These are phyloP conservation scores for Linnemannia exigua DNA, from an alignment of 192 early-diverging fungal species.

Conservation along the genomic window DNA sequence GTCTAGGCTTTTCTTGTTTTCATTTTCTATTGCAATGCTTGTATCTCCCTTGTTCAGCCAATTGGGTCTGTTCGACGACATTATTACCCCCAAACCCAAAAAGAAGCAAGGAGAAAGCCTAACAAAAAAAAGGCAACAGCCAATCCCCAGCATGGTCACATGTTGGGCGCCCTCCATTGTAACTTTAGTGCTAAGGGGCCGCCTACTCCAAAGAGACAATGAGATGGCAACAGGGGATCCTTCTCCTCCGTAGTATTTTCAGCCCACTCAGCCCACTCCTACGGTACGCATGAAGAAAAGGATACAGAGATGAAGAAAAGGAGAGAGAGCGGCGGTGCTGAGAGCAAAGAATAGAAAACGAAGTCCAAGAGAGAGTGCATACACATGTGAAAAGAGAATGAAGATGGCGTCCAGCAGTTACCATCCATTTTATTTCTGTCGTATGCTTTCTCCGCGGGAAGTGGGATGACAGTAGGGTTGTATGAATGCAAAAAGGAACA, in stretches of 20 bases:
- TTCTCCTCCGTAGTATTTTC: not conserved
- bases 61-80: not conserved
- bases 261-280: constrained; percentile 2
- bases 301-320: not conserved
- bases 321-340: not conserved
- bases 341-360: not conserved
- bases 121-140: not conserved
- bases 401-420: not conserved
- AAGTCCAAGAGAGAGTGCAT: not conserved
- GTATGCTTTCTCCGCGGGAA: not conserved
- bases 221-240: not conserved
- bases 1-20: not conserved
- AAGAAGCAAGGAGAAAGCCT: too few relatives aligned
- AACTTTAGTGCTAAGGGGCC: not conserved
- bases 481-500: not conserved
- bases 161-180: not conserved
- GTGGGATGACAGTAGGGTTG: not conserved
- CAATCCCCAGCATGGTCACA: not conserved
- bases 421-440: not conserved
- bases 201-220: not conserved
- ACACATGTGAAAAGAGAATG: not conserved
- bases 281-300: not conserved
- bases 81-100: not conserved
- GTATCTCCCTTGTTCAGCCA: not conserved
- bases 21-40: not conserved